A percentile compares a stretch with the other conserved stretches of the same genome.
These are phyloP conservation scores for Kazachstania viticola DNA, from an alignment of 805 yeast species.

Conservation along the genomic window DNA sequence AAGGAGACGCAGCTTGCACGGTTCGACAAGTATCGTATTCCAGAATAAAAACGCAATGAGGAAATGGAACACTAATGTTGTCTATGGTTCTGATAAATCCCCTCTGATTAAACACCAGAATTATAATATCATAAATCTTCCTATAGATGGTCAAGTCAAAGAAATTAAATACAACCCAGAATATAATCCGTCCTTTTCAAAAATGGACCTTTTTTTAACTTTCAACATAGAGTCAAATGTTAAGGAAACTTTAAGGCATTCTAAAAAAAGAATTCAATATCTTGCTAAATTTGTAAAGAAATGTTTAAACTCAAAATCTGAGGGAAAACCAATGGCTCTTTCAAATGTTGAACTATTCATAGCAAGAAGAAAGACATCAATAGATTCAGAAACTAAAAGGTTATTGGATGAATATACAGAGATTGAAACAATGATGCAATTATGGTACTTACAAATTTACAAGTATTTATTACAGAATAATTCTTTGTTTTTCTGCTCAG, in stretches of 20 bases:
- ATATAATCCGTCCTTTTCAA: slow-evolving; percentile 14
- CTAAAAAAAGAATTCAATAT: slow-evolving; percentile 15
- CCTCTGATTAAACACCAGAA: slow-evolving; percentile 8
- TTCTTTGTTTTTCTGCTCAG: slow-evolving; percentile 19
- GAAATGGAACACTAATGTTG: slow-evolving; percentile 18
- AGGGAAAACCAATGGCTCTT: not conserved
- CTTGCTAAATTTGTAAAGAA: slow-evolving; percentile 11
- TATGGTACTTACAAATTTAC: slow-evolving; percentile 20
- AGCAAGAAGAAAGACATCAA: too few relatives aligned
- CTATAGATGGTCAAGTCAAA: slow-evolving; percentile 17
- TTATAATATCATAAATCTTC: slow-evolving; percentile 12
- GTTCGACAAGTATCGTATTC: slow-evolving; percentile 10
- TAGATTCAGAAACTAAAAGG: slow-evolving; percentile 1
- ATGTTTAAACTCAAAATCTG: slow-evolving; percentile 6
- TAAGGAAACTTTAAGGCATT: slow-evolving; percentile 12
- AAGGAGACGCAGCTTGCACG: slow-evolving; percentile 13
- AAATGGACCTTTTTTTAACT: slow-evolving; percentile 19
- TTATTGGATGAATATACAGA: slow-evolving; percentile 12
- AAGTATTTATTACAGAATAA: slow-evolving; percentile 15
- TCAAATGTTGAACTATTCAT: not conserved
- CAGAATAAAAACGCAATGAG: slow-evolving; percentile 7
- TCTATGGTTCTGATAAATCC: slow-evolving; percentile 13
- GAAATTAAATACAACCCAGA: slow-evolving; percentile 17
- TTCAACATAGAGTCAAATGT: too few relatives aligned
- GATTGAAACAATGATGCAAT: slow-evolving; percentile 12